Percentiles rank a stretch among this genome's conserved stretches.
Evolutionary conservation across 139 green algal species (phyloP).

Genomic region (Zygnema circumcarinatum): DNA sequence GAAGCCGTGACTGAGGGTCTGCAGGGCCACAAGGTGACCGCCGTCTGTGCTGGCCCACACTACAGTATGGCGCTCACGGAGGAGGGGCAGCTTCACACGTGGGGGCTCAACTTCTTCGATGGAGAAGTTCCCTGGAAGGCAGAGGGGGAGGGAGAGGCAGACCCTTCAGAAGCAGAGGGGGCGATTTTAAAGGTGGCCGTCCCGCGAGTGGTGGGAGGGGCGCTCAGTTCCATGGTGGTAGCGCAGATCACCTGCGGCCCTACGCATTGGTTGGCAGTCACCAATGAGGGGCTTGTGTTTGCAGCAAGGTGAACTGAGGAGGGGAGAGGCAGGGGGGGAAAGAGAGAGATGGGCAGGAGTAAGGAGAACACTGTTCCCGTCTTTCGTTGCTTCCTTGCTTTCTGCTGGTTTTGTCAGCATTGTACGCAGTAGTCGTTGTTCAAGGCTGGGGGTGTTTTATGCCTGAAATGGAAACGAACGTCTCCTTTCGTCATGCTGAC

Average conservation of each 20-base stretch:
- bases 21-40: background rate
- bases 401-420: background rate
- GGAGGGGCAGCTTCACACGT: slow-evolving; percentile 31
- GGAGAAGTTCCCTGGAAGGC: slow-evolving; percentile 21
- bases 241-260: slow-evolving; percentile 7
- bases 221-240: slow-evolving; percentile 8
- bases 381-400: slow-evolving; percentile 6
- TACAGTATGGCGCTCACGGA: slow-evolving; percentile 29
- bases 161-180: background rate
- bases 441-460: background rate
- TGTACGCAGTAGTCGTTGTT: background rate
- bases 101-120: slow-evolving; percentile 36
- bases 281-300: slow-evolving; percentile 15
- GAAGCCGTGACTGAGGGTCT: slow-evolving; percentile 3
- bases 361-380: background rate
- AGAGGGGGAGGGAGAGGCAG: slow-evolving; percentile 10
- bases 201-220: slow-evolving; percentile 7
- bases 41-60: slow-evolving; percentile 29
- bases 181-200: background rate
- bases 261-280: slow-evolving; percentile 37
- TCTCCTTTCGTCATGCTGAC: no score
- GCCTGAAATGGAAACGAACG: background rate
- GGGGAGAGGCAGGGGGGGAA: background rate
- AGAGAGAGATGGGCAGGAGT: background rate
- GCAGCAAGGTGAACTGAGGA: background rate